phyloP scores from a whole-genome alignment of 805 yeast species.

The Cyberlindnera subsufficiens region DNA sequence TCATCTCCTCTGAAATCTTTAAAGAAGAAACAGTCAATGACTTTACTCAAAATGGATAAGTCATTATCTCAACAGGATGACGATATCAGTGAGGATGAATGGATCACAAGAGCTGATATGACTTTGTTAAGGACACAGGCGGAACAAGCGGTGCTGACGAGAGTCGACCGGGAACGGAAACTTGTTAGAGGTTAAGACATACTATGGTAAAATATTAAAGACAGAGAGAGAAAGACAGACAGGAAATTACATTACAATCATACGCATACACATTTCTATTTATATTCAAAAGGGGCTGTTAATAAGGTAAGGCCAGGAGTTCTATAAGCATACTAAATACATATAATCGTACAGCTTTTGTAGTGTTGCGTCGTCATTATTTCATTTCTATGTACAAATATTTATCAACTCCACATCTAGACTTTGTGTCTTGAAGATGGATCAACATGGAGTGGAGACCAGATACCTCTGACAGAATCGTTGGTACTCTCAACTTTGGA shows the following conservation, averaged over 20 bases:
- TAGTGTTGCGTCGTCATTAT: not conserved
- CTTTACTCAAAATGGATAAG: conserved; percentile 22
- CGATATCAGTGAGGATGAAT: conserved; percentile 8
- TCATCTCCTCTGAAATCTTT: conserved; percentile 19
- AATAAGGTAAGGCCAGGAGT: not conserved
- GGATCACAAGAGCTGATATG: conserved; percentile 17
- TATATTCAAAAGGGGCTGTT: not conserved
- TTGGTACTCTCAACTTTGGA: conserved; percentile 79
- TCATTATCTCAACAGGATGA: conserved; percentile 6
- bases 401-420: not conserved
- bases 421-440: conserved; percentile 40
- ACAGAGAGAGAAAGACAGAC: too few relatives aligned
- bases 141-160: conserved; percentile 21
- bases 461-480: conserved; percentile 86
- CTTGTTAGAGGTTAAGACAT: conserved; percentile 6
- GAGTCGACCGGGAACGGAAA: conserved; percentile 23
- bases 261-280: not conserved
- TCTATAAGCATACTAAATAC: not conserved
- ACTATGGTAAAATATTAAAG: too few relatives aligned
- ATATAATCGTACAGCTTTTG: not conserved
- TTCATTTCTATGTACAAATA: not conserved
- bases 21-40: conserved; percentile 24
- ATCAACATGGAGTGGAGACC: conserved; percentile 91
- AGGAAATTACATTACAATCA: too few relatives aligned
- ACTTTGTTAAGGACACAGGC: conserved; percentile 13